These are phyloP conservation scores for Chamaenerion angustifolium DNA, from an alignment of 345 rosid genomes.

Conservation along the genomic window DNA sequence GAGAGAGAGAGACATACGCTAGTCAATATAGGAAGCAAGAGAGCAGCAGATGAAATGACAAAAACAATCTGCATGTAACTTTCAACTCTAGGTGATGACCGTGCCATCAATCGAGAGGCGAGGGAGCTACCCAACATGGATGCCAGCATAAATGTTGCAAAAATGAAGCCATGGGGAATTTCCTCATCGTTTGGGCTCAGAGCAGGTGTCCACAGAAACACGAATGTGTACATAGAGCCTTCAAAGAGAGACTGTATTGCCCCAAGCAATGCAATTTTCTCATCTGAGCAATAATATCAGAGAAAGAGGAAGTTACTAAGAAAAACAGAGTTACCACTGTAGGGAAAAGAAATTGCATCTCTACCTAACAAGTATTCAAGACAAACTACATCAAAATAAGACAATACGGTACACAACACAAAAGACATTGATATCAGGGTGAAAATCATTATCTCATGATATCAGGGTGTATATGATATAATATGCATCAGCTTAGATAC, in stretches of 20 bases:
- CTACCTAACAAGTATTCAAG: too few species aligned
- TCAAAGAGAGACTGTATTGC: conserved; percentile 96
- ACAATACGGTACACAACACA: too few species aligned
- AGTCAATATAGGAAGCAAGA: conserved; percentile 65
- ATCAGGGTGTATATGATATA: too few species aligned
- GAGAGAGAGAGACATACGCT: conserved; percentile 30
- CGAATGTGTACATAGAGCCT: conserved; percentile 98
- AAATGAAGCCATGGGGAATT: conserved; percentile 93
- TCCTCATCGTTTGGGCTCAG: conserved; percentile 83
- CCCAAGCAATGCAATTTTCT: conserved; percentile 86
- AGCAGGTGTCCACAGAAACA: conserved; percentile 97
- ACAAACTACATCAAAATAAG: too few species aligned
- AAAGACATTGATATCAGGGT: too few species aligned
- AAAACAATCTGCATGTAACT: conserved; percentile 92
- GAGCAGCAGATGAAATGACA: conserved; percentile 49
- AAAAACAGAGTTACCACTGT: too few species aligned
- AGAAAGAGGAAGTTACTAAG: background rate
- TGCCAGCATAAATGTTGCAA: conserved; percentile 94
- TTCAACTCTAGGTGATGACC: conserved; percentile 57
- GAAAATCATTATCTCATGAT: too few species aligned
- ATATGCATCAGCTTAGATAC: too few species aligned
- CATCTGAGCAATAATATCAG: conserved; percentile 38
- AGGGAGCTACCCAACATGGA: conserved; percentile 97
- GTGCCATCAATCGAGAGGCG: conserved; percentile 82
- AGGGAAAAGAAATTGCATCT: too few species aligned